Percentiles rank a stretch among this genome's conserved stretches.
Conservation (phyloP, 192 early-diverging fungal species). For the Backusella tuberculispora region DNA sequence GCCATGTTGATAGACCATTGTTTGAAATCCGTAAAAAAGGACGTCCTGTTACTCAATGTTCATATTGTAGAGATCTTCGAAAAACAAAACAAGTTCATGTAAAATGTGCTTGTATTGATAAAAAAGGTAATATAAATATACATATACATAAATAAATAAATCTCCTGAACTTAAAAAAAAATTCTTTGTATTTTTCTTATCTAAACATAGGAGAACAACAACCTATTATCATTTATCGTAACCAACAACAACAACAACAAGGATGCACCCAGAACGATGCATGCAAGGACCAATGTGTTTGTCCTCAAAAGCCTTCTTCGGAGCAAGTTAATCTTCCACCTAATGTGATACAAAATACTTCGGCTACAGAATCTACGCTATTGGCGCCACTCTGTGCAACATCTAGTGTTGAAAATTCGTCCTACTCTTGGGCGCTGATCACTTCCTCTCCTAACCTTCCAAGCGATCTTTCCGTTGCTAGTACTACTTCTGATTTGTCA, state of each 20-base stretch:
- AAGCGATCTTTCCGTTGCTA: not conserved
- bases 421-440: conserved; percentile 26
- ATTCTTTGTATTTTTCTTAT: not conserved
- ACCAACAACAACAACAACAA: conserved; percentile 5
- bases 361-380: not conserved
- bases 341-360: conserved; percentile 11
- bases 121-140: conserved; percentile 23
- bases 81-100: conserved; percentile 65
- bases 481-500: not conserved
- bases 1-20: conserved; percentile 54
- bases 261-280: not conserved
- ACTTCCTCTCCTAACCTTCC: conserved; percentile 12
- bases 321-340: conserved; percentile 4
- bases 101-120: conserved; percentile 61
- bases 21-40: conserved; percentile 69
- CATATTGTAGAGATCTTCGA: conserved; percentile 64
- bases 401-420: conserved; percentile 4
- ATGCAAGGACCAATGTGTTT: conserved; percentile 14
- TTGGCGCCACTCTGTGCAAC: conserved; percentile 21
- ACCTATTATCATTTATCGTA: conserved; percentile 1
- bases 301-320: conserved; percentile 5
- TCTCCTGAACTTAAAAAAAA: conserved; percentile 9
- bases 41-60: conserved; percentile 67
- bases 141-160: conserved; percentile 6
- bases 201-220: not conserved